phyloP scores from a whole-genome alignment of 495 filamentous ascomycete genomes.

The Aeminium ludgeri region DNA sequence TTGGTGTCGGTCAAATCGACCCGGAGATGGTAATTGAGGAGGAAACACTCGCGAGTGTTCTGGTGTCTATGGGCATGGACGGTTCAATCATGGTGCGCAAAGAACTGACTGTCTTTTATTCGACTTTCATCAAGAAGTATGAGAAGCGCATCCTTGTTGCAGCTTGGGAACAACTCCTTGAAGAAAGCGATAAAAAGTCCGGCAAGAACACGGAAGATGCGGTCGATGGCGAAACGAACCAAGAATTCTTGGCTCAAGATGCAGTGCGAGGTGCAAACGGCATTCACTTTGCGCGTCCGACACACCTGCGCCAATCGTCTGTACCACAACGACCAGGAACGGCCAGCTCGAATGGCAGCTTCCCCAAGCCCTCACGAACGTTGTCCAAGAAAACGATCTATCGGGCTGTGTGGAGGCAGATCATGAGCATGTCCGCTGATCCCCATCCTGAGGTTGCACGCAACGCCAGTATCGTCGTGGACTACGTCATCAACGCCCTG shows the following conservation, averaged over 20 bases:
- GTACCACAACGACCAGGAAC: neutral
- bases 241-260: neutral
- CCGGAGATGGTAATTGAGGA: conserved; percentile 81
- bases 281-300: neutral
- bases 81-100: conserved; percentile 84
- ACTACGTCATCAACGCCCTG: conserved; percentile 62
- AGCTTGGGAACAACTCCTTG: conserved; percentile 76
- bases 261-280: neutral
- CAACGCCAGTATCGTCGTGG: conserved; percentile 62
- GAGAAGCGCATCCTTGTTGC: conserved; percentile 83
- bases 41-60: conserved; percentile 65
- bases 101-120: conserved; percentile 85
- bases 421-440: conserved; percentile 77
- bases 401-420: conserved; percentile 82
- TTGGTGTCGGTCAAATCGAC: conserved; percentile 44
- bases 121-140: conserved; percentile 76
- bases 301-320: conserved; percentile 3
- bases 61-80: conserved; percentile 76
- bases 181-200: conserved; percentile 51
- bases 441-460: conserved; percentile 86
- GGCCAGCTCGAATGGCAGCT: too few species aligned
- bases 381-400: conserved; percentile 77
- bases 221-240: neutral
- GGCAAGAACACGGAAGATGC: conserved; percentile 3
- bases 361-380: neutral